These are phyloP conservation scores for Scleroderma citrinum DNA, from an alignment of 768 basidiomycete species.

Conservation along the genomic window DNA sequence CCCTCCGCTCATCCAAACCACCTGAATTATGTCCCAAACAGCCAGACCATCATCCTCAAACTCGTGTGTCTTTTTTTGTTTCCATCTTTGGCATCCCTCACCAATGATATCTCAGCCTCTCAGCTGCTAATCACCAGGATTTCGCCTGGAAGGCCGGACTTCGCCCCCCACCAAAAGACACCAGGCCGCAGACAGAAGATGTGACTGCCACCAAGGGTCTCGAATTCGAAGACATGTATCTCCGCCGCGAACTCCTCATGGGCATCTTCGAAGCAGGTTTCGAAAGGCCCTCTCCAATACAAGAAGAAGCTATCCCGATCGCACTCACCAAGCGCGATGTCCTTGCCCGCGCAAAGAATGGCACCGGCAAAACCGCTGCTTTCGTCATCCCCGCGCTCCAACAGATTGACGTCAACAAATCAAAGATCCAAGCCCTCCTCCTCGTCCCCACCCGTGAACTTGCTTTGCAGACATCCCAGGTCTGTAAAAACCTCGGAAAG, in stretches of 20 bases:
- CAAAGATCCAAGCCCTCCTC: constrained; percentile 92
- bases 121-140: constrained; percentile 24
- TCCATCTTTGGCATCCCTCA: constrained; percentile 2
- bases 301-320: constrained; percentile 97
- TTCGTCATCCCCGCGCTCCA: constrained; percentile 98
- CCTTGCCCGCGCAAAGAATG: constrained; percentile 93
- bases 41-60: constrained; percentile 28
- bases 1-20: constrained; percentile 10
- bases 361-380: constrained; percentile 97
- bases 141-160: constrained; percentile 70
- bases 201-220: constrained; percentile 89
- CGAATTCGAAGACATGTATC: constrained; percentile 93
- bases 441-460: constrained; percentile 99
- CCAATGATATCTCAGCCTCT: constrained; percentile 10
- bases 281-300: constrained; percentile 94
- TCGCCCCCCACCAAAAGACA: constrained; percentile 83
- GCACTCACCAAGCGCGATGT: constrained; percentile 91
- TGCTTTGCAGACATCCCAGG: constrained; percentile 97
- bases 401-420: constrained; percentile 75
- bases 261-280: constrained; percentile 99
- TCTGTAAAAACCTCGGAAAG: constrained; percentile 94
- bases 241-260: constrained; percentile 95
- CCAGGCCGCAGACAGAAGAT: constrained; percentile 94
- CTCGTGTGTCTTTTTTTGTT: constrained; percentile 15
- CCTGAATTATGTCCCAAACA: constrained; percentile 26